These are phyloP conservation scores for Pyrus hybrid DNA, from an alignment of 331 rosid species.

Conservation along the genomic window DNA sequence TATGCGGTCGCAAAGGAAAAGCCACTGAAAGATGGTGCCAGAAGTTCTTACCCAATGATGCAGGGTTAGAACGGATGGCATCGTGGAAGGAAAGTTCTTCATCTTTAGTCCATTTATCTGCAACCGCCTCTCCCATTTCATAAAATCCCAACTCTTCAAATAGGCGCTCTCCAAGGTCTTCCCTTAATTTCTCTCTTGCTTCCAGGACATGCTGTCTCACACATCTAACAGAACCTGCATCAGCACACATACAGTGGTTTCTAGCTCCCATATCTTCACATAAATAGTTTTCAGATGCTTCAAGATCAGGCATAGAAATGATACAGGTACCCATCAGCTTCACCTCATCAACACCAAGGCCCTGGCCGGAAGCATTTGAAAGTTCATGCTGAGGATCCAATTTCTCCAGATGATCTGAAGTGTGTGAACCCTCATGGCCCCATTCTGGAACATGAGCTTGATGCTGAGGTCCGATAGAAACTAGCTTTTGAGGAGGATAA, in stretches of 20 bases:
- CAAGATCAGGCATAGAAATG: conserved; percentile 24
- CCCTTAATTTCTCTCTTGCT: conserved; percentile 20
- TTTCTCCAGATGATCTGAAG: conserved; percentile 1
- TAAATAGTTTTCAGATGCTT: conserved; percentile 3
- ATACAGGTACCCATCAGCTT: conserved; percentile 21
- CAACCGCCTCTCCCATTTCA: conserved; percentile 38
- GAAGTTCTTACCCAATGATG: conserved; percentile 26
- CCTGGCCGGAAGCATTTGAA: not conserved
- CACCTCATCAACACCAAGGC: conserved; percentile 4
- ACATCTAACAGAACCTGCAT: conserved; percentile 27
- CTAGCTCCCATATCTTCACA: conserved; percentile 6
- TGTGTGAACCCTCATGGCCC: conserved; percentile 10
- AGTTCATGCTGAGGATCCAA: not conserved
- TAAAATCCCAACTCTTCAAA: conserved; percentile 26
- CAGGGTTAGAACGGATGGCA: conserved; percentile 25
- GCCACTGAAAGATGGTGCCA: conserved; percentile 17
- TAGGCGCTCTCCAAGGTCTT: conserved; percentile 14
- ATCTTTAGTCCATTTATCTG: conserved; percentile 20
- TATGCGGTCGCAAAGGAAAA: conserved; percentile 20
- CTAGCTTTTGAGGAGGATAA: conserved; percentile 16
- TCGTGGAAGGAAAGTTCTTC: conserved; percentile 25
- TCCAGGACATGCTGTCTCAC: conserved; percentile 23
- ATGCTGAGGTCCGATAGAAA: conserved; percentile 32
- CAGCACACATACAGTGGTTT: conserved; percentile 21
- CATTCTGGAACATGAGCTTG: conserved; percentile 28